Base-by-base conservation (phyloP, 116 monocot species). In the Trichopus zeylanicus region DNA sequence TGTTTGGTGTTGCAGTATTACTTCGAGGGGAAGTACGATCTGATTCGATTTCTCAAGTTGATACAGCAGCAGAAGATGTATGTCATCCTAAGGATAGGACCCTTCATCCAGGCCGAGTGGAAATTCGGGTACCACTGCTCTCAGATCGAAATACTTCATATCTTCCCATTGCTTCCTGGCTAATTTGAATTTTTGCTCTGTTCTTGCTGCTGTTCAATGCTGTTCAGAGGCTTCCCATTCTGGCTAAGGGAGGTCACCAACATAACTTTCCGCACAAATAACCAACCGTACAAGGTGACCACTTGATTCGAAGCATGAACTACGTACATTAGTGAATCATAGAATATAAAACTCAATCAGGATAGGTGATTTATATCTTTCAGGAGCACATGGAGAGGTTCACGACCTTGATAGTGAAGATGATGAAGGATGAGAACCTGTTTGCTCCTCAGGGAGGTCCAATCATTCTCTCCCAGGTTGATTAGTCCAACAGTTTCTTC, bases 51-150 rank as follows among this genome's bases (percentile, higher is more conserved):
- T 70, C 48, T 79, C 66, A 70, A 70, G 74, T 12, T 73, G 29
- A 46, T 73, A 38, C 65, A 79, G 38, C 7, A 74, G 52, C 21
- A 74, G 16, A 60, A 56, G 11, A 59, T 79, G 73, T 79, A 57
- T 39, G 59, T 33, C 12, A 58, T 48, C 51, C 70, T 74, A 31
- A 57, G 79, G 42, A 52, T 79, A 13, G 79, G 79, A 1, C 79
- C 79, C 57, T 79, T 69, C 68, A 56, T 79, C 31, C 56, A 70
- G 51, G 74, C 70, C 1, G 74, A 79, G 62, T 79, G 74, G 74
- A 74, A 69, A 51, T 59, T 55, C 60, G 73, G 70, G 74, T 79
- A 56, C 15, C 0, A 1, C 28, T 24, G n/a, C n/a, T n/a, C n/a
- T n/a, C n/a, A n/a, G n/a, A n/a, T n/a, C n/a, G n/a, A n/a, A n/a